Conservation (phyloP, 2,329 filamentous ascomycete genomes). For the Sarocladium brachiariae region DNA sequence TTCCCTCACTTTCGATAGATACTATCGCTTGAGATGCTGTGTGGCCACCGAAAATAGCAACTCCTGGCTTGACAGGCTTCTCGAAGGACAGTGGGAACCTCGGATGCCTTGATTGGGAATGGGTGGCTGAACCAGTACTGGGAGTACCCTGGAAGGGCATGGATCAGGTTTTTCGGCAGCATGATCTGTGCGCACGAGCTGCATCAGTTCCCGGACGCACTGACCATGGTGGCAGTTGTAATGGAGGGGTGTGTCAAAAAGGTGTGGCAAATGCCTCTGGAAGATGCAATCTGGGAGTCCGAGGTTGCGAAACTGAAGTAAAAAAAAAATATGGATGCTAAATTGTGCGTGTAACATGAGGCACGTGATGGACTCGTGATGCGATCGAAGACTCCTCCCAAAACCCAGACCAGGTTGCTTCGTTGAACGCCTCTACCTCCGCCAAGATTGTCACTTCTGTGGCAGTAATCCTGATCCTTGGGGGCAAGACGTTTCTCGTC, state of each 20-base stretch:
- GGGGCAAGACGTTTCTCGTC: too few relatives aligned
- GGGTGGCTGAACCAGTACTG: background rate
- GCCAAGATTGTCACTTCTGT: too few relatives aligned
- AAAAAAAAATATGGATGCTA: too few relatives aligned
- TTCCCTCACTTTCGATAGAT: background rate
- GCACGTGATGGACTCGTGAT: background rate
- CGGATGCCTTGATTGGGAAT: constrained; percentile 8
- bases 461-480: too few relatives aligned
- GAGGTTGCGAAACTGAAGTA: too few relatives aligned
- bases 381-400: too few relatives aligned
- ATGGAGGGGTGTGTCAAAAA: background rate
- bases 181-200: constrained; percentile 1
- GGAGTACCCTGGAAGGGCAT: too few relatives aligned
- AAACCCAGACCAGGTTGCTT: too few relatives aligned
- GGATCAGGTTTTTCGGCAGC: background rate
- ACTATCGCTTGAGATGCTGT: background rate
- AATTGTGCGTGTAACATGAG: background rate
- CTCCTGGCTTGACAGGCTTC: background rate
- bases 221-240: background rate
- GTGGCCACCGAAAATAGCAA: background rate
- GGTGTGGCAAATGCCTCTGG: background rate
- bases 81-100: background rate
- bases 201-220: background rate
- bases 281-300: background rate
- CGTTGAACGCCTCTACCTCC: too few relatives aligned